Conservation (phyloP, 257 asterid genomes). For the Cynanchum wilfordii region DNA sequence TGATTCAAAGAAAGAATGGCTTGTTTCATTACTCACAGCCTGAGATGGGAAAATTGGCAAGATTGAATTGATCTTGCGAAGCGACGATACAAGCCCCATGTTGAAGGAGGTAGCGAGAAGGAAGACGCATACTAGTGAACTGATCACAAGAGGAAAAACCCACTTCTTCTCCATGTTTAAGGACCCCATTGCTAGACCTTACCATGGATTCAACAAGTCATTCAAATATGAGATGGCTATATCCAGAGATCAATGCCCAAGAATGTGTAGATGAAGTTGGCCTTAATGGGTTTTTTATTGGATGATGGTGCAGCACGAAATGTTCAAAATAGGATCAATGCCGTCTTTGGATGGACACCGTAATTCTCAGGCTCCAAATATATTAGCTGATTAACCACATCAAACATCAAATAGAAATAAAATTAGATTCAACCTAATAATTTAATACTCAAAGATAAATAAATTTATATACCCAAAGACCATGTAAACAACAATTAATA, state of each 20-base stretch:
- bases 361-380: constrained; percentile 15
- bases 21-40: constrained; percentile 25
- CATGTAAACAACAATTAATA: constrained; percentile 13
- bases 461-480: constrained; percentile 9
- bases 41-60: constrained; percentile 51
- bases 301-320: constrained; percentile 26
- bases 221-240: constrained; percentile 20
- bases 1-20: constrained; percentile 38
- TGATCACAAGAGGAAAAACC: constrained; percentile 66
- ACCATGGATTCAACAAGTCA: constrained; percentile 29
- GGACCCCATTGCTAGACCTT: constrained; percentile 55
- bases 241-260: constrained; percentile 14
- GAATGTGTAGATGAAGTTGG: constrained; percentile 19
- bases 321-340: constrained; percentile 25
- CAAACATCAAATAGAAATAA: constrained; percentile 6
- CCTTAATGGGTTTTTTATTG: constrained; percentile 9
- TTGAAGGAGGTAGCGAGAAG: constrained; percentile 65
- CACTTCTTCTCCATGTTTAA: constrained; percentile 63
- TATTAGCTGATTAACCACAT: constrained; percentile 17
- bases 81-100: constrained; percentile 59
- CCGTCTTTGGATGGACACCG: constrained; percentile 28
- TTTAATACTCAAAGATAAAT: background rate
- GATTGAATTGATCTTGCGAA: constrained; percentile 50
- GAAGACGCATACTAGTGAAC: constrained; percentile 49
- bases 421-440: constrained; percentile 20